Percentiles rank a stretch among this genome's conserved stretches.
Evolutionary conservation across 257 asterid genomes (phyloP).

Genomic region (Solanum peruvianum): DNA sequence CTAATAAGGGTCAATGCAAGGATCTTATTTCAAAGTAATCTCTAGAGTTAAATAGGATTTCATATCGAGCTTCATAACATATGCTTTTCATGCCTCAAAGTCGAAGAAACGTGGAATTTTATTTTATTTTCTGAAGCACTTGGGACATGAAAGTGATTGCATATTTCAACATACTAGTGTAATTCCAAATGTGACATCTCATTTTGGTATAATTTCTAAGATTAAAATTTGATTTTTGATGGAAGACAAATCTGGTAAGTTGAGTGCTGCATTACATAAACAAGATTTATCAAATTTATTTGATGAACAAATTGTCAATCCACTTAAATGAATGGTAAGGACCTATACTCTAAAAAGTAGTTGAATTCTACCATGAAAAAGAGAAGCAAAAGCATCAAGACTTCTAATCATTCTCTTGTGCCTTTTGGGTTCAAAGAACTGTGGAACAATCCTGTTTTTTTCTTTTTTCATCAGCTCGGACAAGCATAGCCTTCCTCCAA

Average conservation of each 20-base stretch:
- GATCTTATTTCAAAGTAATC: background rate
- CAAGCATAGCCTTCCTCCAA: conserved; percentile 32
- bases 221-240: background rate
- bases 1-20: background rate
- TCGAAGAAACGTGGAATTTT: background rate
- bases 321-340: background rate
- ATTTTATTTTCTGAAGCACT: background rate
- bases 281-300: background rate
- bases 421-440: background rate
- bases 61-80: background rate
- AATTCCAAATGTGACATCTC: background rate
- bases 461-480: conserved; percentile 18
- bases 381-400: background rate
- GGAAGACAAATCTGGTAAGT: background rate
- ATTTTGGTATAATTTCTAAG: background rate
- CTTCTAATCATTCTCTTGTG: background rate
- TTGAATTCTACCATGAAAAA: background rate
- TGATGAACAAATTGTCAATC: background rate
- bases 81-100: background rate
- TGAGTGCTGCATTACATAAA: background rate
- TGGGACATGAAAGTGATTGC: background rate
- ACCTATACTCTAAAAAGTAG: background rate
- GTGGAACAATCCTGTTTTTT: background rate
- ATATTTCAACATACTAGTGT: background rate
- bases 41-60: background rate